Percentiles rank a stretch among this genome's conserved stretches.
Evolutionary conservation across 768 basidiomycete species (phyloP).

Genomic region (Tulasnella sp.): DNA sequence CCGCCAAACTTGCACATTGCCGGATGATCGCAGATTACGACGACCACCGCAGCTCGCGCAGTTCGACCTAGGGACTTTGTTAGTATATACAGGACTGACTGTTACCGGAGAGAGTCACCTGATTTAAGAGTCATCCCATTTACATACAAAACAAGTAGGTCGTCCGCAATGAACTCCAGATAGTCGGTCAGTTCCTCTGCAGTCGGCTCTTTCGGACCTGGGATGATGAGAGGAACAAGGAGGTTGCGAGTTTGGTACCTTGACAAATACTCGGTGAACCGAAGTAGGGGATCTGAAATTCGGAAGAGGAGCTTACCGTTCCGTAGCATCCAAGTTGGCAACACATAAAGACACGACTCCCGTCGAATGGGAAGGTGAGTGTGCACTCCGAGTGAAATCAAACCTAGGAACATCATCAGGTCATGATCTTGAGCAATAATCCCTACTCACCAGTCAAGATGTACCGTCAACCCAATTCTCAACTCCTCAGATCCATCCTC

Average conservation of each 20-base stretch:
- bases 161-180: conserved; percentile 23
- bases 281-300: background rate
- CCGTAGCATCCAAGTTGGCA: background rate
- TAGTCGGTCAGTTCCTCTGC: conserved; percentile 22
- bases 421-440: background rate
- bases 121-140: conserved; percentile 18
- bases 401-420: background rate
- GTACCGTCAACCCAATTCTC: background rate
- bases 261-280: background rate
- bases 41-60: conserved; percentile 19
- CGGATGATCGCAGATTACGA: conserved; percentile 24
- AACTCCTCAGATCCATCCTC: background rate
- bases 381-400: background rate
- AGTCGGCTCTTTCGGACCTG: conserved; percentile 24
- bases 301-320: background rate
- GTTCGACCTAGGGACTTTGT: background rate
- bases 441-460: background rate
- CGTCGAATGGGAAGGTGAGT: background rate
- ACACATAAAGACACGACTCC: background rate
- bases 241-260: conserved; percentile 15
- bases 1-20: conserved; percentile 23
- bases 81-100: too few species aligned
- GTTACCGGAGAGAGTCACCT: conserved; percentile 20
- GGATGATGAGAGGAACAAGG: conserved; percentile 18
- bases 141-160: conserved; percentile 22